These are phyloP conservation scores for Eimeria acervulina DNA, from an alignment of 169 alveolate genomes.

Conservation along the genomic window DNA sequence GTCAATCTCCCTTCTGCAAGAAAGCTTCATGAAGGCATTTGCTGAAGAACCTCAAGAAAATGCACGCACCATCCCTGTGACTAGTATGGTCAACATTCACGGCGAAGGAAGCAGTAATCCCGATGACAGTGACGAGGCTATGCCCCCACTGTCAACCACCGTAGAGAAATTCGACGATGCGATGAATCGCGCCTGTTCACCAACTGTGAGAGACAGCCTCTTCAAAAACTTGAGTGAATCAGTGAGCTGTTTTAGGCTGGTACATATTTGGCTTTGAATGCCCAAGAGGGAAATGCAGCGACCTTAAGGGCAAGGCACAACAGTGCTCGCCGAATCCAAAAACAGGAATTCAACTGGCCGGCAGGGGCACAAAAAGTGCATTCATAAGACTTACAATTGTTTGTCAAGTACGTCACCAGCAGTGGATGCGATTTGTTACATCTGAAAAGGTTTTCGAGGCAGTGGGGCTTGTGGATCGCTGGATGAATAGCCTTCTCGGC, in stretches of 20 bases:
- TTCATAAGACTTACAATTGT: neutral
- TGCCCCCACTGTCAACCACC: conserved; percentile 8
- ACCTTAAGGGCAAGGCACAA: neutral
- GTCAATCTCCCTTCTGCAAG: neutral
- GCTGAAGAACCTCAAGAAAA: neutral
- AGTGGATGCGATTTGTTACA: neutral
- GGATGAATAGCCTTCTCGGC: conserved; percentile 59
- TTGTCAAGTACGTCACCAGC: neutral
- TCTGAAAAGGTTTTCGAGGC: conserved; percentile 42
- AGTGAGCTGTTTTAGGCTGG: neutral
- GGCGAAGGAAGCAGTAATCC: neutral
- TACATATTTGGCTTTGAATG: neutral
- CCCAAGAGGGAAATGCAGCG: neutral
- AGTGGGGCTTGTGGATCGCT: conserved; percentile 24
- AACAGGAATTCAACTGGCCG: neutral
- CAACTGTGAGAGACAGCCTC: neutral
- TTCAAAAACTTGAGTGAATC: neutral
- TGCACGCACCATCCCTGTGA: neutral
- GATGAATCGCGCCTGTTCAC: conserved; percentile 43
- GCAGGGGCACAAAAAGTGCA: neutral
- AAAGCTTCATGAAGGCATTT: neutral
- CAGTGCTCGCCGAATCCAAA: neutral
- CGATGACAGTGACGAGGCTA: conserved; percentile 7
- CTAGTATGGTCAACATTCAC: neutral
- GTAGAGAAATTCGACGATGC: conserved; percentile 58